Percentiles rank a stretch among this genome's conserved stretches.
Evolutionary conservation across 768 basidiomycete species (phyloP).

Genomic region (Trametes sanguinea): DNA sequence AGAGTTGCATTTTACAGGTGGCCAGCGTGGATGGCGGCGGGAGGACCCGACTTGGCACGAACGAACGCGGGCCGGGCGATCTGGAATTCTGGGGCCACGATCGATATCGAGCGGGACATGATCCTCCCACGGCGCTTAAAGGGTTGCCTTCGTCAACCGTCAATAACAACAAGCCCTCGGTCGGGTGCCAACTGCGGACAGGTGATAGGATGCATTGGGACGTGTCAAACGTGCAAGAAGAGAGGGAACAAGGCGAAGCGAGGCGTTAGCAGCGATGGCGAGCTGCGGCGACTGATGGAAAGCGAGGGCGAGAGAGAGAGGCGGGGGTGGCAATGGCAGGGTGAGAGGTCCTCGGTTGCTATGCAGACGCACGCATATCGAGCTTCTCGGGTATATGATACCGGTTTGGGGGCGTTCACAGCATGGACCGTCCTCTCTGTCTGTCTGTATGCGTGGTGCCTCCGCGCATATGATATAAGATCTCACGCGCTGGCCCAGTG

Average conservation of each 20-base stretch:
- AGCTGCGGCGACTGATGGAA: constrained; percentile 1
- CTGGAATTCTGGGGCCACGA: constrained; percentile 6
- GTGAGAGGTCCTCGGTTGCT: constrained; percentile 17
- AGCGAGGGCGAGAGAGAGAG: too few species aligned
- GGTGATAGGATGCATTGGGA: too few species aligned
- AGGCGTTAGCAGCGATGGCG: not conserved
- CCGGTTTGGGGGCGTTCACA: constrained; percentile 15
- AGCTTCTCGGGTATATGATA: constrained; percentile 10
- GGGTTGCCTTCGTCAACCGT: too few species aligned
- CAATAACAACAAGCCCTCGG: too few species aligned
- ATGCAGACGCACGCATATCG: constrained; percentile 8
- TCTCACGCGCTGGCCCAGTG: too few species aligned
- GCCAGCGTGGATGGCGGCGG: too few species aligned
- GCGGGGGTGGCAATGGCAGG: not conserved
- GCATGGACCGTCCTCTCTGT: not conserved
- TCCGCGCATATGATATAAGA: too few species aligned
- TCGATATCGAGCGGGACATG: constrained; percentile 3
- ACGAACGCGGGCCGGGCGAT: not conserved
- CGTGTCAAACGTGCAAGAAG: not conserved
- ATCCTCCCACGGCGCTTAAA: not conserved
- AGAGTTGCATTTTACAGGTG: too few species aligned
- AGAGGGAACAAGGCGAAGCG: not conserved
- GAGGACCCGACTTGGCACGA: not conserved
- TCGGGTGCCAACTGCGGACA: not conserved
- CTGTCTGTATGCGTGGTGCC: too few species aligned